phyloP scores from a whole-genome alignment of 163 green algal genomes.

The Scenedesmus sp. region DNA sequence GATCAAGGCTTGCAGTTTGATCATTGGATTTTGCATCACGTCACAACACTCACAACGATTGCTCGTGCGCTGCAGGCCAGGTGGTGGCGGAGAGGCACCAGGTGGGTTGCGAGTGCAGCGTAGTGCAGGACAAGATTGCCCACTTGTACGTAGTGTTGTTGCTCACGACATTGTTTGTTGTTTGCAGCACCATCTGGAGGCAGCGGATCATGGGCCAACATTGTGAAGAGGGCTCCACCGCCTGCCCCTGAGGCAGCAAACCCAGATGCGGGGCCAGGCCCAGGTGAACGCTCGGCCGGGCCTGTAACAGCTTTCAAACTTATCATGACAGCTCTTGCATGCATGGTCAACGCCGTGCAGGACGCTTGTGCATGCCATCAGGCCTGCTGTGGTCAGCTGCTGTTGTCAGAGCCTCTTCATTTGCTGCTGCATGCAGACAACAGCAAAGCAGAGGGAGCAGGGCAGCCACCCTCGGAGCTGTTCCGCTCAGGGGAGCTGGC shows the following conservation, averaged over 20 bases:
- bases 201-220: slow-evolving; percentile 49
- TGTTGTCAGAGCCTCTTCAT: neutral
- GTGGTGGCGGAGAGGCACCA: neutral
- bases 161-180: neutral
- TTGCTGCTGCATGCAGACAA: slow-evolving; percentile 20
- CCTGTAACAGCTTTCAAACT: neutral
- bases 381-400: neutral
- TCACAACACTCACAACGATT: neutral
- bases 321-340: neutral
- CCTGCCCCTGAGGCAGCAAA: slow-evolving; percentile 9
- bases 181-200: slow-evolving; percentile 1
- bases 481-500: slow-evolving; percentile 45
- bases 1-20: neutral
- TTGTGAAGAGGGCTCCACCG: slow-evolving; percentile 45
- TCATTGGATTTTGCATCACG: too few relatives aligned
- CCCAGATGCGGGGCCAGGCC: neutral
- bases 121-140: neutral
- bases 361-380: neutral
- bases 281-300: neutral
- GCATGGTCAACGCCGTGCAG: neutral
- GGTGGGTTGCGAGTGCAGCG: slow-evolving; percentile 1
- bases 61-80: neutral
- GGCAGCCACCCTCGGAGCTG: slow-evolving; percentile 36
- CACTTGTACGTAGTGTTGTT: neutral
- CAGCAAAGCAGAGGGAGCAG: slow-evolving; percentile 19